A percentile compares a stretch with the other conserved stretches of the same genome.
These are phyloP conservation scores for Fusarium armeniacum DNA, from an alignment of 2,329 filamentous ascomycete genomes.

Conservation along the genomic window DNA sequence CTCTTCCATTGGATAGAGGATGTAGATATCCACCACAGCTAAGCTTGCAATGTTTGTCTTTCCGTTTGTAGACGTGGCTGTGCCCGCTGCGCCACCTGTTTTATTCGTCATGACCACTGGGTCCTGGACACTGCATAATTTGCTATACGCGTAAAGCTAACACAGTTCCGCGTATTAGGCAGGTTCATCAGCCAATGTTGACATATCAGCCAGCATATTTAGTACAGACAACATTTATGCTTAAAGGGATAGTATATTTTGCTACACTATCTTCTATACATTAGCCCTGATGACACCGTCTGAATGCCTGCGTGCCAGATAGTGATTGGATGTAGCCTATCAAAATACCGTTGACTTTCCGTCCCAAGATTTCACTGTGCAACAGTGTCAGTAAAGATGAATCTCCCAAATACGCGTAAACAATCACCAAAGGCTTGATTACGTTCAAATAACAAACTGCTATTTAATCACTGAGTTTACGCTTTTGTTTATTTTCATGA, in stretches of 20 bases:
- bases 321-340: neutral
- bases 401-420: neutral
- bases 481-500: neutral
- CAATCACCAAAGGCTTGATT: neutral
- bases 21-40: no score
- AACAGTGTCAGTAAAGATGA: neutral
- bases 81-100: neutral
- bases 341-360: neutral
- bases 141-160: neutral
- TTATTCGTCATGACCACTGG: neutral
- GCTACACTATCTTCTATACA: rapidly evolving
- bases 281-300: rapidly evolving
- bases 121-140: rapidly evolving
- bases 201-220: neutral
- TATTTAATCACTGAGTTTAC: neutral
- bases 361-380: neutral
- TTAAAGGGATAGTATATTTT: neutral
- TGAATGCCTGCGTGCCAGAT: rapidly evolving
- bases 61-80: neutral
- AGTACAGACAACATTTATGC: rapidly evolving
- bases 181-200: rapidly evolving
- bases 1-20: no score
- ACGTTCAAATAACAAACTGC: neutral
- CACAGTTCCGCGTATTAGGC: rapidly evolving
- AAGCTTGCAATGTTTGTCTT: neutral